Base-by-base conservation (phyloP, 2,329 filamentous ascomycete genomes). In the Fusarium sp. region DNA sequence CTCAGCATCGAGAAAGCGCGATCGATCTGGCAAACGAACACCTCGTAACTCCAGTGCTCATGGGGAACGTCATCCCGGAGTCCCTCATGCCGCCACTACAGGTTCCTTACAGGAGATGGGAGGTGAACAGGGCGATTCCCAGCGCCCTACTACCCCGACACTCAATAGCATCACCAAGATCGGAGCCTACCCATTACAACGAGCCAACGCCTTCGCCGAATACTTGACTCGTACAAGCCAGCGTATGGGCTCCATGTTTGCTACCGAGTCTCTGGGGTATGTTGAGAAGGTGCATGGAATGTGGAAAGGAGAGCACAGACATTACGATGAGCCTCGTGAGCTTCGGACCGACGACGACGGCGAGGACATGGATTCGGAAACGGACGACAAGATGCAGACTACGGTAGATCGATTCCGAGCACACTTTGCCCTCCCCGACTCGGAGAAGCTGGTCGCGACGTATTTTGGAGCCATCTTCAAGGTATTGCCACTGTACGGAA, bases 271-370 rank as follows among this genome's bases (percentile, higher is more conserved):
- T 1, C 97, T 97, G 90, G 94, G 93, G 3, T 98, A 98, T 77
- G 91, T 97, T 32, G 94, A 97, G 76, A 98, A 98, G 79, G 94
- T 98, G 0, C 97, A 95, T 0, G 95, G 94, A 40, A 98, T 98
- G 92, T 96, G 96, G 89, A 93, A 94, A 72, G 96, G 96, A 34
- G 93, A 93, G 14, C 90, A 91, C 73, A 94, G 91, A 74, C 95
- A 98, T 79, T 99, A 98, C 75, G 90, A 91, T 51, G 92, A 88
- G 45, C 84, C 85, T 4, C 78, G 82, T 46, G 85, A 82, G 23
- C 80, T 86, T 43, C 82, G 81, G 30, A 82, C 83, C 3, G 86
- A 89, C 46, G 86, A 89, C 6, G 63, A 67, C n/a, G 63, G 4
- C 9, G 63, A 88, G n/a, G 83, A 85, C 28, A 80, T 83, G 7